Evolutionary conservation across 176 grass and related monocot species (phyloP).

Genomic region (Aegilops bicornis): DNA sequence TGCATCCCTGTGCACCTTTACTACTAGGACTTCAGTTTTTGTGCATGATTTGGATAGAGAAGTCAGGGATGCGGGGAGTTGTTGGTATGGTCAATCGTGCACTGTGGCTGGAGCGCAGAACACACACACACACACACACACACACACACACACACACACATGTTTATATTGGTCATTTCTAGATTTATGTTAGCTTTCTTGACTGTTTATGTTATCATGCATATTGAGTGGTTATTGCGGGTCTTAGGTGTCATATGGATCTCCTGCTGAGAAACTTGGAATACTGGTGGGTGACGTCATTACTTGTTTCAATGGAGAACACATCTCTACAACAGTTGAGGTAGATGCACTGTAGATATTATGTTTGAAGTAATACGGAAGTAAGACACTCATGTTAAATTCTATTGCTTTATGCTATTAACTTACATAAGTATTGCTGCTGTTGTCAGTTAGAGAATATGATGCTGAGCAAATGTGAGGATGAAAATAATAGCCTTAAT

Average conservation of each 20-base stretch:
- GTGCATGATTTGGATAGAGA: too few relatives aligned
- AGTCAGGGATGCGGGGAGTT: too few relatives aligned
- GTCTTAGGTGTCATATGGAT: conserved; percentile 1
- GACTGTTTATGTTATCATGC: background rate
- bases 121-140: too few relatives aligned
- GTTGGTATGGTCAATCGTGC: too few relatives aligned
- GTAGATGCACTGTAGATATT: background rate
- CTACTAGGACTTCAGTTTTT: too few relatives aligned
- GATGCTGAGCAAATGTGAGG: background rate
- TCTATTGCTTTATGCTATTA: background rate
- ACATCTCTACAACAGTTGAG: background rate
- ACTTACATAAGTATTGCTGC: background rate
- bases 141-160: background rate
- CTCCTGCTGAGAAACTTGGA: background rate
- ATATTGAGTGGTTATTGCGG: background rate
- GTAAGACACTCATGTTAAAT: background rate
- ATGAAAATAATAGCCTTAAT: background rate
- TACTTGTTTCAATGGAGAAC: background rate
- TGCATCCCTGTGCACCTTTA: too few relatives aligned
- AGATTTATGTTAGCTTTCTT: background rate
- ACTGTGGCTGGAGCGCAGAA: too few relatives aligned
- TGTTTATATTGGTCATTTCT: background rate
- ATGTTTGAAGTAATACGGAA: background rate
- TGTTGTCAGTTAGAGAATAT: conserved; percentile 6
- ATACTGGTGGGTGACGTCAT: background rate